Evolutionary conservation across 1,284 basidiomycete species (phyloP).

Genomic region (Schizopora paradoxa): DNA sequence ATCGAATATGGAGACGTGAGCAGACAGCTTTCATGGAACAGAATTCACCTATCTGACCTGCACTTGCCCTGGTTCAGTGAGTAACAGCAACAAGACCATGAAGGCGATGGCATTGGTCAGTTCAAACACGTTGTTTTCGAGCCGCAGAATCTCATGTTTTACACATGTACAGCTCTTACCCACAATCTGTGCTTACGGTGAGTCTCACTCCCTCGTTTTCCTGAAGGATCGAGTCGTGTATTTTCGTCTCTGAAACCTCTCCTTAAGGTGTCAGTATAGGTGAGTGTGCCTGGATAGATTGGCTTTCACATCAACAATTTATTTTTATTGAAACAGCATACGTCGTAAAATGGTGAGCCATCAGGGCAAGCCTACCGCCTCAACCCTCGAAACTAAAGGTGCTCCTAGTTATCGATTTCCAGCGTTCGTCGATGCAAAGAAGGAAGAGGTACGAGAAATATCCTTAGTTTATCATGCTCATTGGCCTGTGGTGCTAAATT

Average conservation of each 20-base stretch:
- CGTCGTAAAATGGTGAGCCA: background rate
- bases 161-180: background rate
- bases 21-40: no score
- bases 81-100: background rate
- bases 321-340: background rate
- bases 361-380: background rate
- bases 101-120: no score
- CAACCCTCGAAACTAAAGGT: background rate
- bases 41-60: no score
- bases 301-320: background rate
- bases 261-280: background rate
- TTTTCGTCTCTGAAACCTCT: no score
- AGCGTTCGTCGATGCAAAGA: background rate
- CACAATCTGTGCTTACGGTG: background rate
- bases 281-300: background rate
- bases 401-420: background rate
- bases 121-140: no score
- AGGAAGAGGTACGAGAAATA: background rate
- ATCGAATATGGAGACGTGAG: slow-evolving; percentile 1
- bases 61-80: no score
- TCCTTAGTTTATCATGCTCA: background rate
- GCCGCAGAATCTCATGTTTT: no score
- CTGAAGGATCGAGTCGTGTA: no score
- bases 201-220: no score
- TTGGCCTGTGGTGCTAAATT: background rate